phyloP scores from a whole-genome alignment of 169 alveolate genomes.

The Eimeria falciformis region DNA sequence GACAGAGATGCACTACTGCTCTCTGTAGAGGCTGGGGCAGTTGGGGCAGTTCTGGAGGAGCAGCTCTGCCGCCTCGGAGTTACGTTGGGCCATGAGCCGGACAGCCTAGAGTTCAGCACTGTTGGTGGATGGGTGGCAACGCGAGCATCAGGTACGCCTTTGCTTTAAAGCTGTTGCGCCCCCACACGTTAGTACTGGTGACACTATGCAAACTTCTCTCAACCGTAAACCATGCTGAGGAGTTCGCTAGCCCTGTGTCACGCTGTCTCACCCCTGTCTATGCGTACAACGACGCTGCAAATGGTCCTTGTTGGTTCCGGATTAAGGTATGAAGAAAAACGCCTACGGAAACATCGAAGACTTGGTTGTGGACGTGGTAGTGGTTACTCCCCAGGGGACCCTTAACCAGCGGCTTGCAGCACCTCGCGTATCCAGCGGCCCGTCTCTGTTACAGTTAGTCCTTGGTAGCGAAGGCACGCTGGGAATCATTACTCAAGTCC shows the following conservation, averaged over 20 bases:
- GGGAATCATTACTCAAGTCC: conserved; percentile 90
- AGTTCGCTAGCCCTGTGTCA: too few relatives aligned
- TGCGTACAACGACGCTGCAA: too few relatives aligned
- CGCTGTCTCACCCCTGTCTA: too few relatives aligned
- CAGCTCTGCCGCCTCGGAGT: conserved; percentile 88
- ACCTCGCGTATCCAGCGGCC: conserved; percentile 90
- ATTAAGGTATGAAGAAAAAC: conserved; percentile 90
- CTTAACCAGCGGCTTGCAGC: conserved; percentile 82
- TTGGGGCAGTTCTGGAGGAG: conserved; percentile 88
- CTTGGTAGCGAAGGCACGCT: conserved; percentile 90
- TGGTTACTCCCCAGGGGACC: conserved; percentile 89
- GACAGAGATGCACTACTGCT: conserved; percentile 87
- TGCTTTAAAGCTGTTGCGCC: neutral
- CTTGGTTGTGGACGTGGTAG: conserved; percentile 82
- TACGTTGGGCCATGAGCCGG: conserved; percentile 92
- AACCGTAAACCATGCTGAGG: too few relatives aligned
- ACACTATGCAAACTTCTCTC: too few relatives aligned
- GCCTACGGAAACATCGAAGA: conserved; percentile 91
- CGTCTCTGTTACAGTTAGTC: conserved; percentile 86
- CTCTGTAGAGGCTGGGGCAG: conserved; percentile 90
- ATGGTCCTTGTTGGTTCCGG: neutral
- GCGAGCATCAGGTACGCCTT: conserved; percentile 84
- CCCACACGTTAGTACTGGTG: too few relatives aligned
- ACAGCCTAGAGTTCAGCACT: conserved; percentile 88
- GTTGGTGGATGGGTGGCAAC: conserved; percentile 94